Evolutionary conservation across 2,329 filamentous ascomycete species (phyloP).

Genomic region (Pseudocercospora eumusae): DNA sequence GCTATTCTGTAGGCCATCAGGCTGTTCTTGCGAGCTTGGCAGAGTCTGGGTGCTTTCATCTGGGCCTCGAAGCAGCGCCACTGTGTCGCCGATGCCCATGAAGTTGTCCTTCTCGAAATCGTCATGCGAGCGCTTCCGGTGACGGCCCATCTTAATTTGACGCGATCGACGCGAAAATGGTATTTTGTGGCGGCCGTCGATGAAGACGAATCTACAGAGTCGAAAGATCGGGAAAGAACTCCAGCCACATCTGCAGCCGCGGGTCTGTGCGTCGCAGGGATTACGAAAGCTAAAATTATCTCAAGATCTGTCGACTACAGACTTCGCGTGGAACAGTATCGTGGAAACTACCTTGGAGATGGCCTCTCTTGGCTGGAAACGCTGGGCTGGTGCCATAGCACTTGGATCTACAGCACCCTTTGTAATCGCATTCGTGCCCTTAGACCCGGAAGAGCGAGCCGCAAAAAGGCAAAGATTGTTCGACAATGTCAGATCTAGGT

Average conservation of each 20-base stretch:
- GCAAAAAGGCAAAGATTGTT: not conserved
- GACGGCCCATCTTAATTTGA: slow-evolving; percentile 25
- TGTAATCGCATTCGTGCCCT: not conserved
- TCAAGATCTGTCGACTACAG: not conserved
- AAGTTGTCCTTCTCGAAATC: slow-evolving; percentile 31
- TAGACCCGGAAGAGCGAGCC: not conserved
- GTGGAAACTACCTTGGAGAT: not conserved
- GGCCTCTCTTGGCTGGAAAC: not conserved
- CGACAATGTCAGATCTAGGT: not conserved
- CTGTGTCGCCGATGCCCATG: slow-evolving; percentile 33
- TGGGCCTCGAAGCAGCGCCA: slow-evolving; percentile 29
- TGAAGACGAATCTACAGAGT: not conserved
- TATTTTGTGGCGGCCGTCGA: not conserved
- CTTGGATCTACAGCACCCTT: not conserved
- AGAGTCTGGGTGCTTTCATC: slow-evolving; percentile 6
- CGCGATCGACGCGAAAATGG: not conserved
- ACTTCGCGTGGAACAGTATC: not conserved
- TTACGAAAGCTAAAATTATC: not conserved
- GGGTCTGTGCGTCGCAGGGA: not conserved
- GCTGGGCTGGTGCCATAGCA: not conserved
- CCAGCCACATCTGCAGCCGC: not conserved
- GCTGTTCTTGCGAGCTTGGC: slow-evolving; percentile 4
- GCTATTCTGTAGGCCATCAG: slow-evolving; percentile 9
- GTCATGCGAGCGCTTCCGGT: slow-evolving; percentile 35
- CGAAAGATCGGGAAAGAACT: not conserved